Base-by-base conservation (phyloP, 208 protist species). In the Polymyxa betae region DNA sequence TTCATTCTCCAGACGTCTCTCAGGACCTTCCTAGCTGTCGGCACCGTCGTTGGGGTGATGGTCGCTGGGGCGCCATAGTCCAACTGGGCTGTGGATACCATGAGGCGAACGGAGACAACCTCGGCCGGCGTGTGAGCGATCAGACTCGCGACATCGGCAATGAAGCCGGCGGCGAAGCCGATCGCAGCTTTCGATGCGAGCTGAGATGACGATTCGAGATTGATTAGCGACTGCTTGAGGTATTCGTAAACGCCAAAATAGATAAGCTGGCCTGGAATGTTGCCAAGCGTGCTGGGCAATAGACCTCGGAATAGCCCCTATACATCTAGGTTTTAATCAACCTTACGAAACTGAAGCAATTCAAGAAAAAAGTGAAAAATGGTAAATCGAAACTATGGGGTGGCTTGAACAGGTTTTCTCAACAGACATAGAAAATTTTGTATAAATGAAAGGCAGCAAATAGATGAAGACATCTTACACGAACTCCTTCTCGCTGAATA, bases 241-340 rank as follows among this genome's bases (percentile, higher is more conserved):
- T 66, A 66, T 66, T 66, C 54, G 29, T 66, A 66, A 29, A 66
- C 54, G 54, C 54, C 54, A 66, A 66, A 66, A 29, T 66, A 66
- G 54, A 66, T 66, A 29, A 66, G 54, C 54, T 66, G 54, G 20
- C 54, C 54, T 16, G 54, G 54, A 16, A 66, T 16, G 54, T 66
- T 66, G 54, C 54, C 54, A 29, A 66, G 20, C 29, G 54, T 66
- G 54, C 54, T 66, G 54, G 54, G 54, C 54, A 66, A 32, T 66
- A 66, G 29, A 66, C 54, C 54, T 16, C 54, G 54, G 54, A 66
- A 66, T 29, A 66, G 54, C 20, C 54, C 54, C 54, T 66, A n/a
- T n/a, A n/a, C n/a, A n/a, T n/a, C n/a, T n/a, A n/a, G n/a, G n/a
- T n/a, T n/a, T n/a, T n/a, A n/a, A n/a, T n/a, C n/a, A n/a, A n/a